phyloP scores from a whole-genome alignment of 2,329 filamentous ascomycete genomes.

The Ophiobolus disseminans region DNA sequence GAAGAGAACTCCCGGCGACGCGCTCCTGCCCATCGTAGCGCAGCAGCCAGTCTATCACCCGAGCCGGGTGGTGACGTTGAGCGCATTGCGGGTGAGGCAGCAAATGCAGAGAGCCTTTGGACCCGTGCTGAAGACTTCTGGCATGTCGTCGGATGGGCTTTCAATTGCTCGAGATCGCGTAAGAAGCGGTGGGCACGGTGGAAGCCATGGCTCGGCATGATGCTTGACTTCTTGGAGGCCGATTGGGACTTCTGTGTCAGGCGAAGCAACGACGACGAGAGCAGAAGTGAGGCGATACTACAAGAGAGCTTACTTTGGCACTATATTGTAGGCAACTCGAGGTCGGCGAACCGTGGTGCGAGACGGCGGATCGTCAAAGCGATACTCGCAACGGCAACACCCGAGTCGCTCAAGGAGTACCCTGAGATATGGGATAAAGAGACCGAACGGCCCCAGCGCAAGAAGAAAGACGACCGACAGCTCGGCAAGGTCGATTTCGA shows the following conservation, averaged over 20 bases:
- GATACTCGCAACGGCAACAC: slow-evolving; percentile 69
- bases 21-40: slow-evolving; percentile 21
- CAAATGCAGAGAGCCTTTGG: slow-evolving; percentile 73
- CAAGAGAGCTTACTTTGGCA: slow-evolving; percentile 65
- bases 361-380: slow-evolving; percentile 67
- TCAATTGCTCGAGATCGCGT: slow-evolving; percentile 82
- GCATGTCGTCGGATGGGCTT: slow-evolving; percentile 87
- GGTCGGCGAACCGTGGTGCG: slow-evolving; percentile 46
- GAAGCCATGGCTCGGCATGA: slow-evolving; percentile 79
- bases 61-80: slow-evolving; percentile 51
- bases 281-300: slow-evolving; percentile 42
- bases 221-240: slow-evolving; percentile 77
- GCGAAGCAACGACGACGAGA: slow-evolving; percentile 30
- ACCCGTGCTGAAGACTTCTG: slow-evolving; percentile 84
- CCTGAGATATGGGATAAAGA: slow-evolving; percentile 74
- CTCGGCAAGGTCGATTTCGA: slow-evolving; percentile 65
- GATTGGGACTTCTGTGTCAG: slow-evolving; percentile 68
- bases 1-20: slow-evolving; percentile 34
- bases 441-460: slow-evolving; percentile 56
- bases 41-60: slow-evolving; percentile 32
- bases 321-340: slow-evolving; percentile 59
- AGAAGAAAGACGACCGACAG: slow-evolving; percentile 61
- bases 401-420: slow-evolving; percentile 62
- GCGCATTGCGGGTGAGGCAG: slow-evolving; percentile 55
- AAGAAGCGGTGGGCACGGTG: slow-evolving; percentile 81